phyloP scores from a whole-genome alignment of 2,329 filamentous ascomycete genomes.

The Cladosporium halotolerans region DNA sequence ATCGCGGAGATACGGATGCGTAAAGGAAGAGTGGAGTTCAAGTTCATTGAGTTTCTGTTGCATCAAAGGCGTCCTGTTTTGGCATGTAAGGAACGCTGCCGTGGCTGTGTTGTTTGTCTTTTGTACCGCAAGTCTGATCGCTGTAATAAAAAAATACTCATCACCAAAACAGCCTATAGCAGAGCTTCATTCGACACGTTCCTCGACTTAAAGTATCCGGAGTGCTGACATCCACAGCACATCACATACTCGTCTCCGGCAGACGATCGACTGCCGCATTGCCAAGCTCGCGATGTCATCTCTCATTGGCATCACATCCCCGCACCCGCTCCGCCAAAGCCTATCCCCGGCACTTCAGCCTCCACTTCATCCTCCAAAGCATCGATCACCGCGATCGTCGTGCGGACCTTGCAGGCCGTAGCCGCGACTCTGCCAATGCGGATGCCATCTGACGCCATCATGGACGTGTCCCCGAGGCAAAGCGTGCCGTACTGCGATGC shows the following conservation, averaged over 20 bases:
- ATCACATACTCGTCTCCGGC: too few relatives aligned
- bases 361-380: not conserved
- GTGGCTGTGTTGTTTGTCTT: too few relatives aligned
- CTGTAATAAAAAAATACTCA: too few relatives aligned
- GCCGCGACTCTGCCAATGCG: not conserved
- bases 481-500: not conserved
- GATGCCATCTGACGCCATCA: constrained; percentile 4
- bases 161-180: too few relatives aligned
- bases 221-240: too few relatives aligned
- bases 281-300: not conserved
- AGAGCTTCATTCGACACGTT: too few relatives aligned
- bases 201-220: too few relatives aligned
- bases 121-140: too few relatives aligned
- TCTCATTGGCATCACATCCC: not conserved
- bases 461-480: not conserved
- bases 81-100: too few relatives aligned
- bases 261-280: not conserved
- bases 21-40: not conserved
- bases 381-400: not conserved
- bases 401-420: not conserved
- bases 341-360: not conserved
- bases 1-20: not conserved
- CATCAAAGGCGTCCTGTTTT: too few relatives aligned
- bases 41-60: too few relatives aligned
- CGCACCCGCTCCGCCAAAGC: not conserved